Base-by-base conservation (phyloP, 2,329 filamentous ascomycete species). In the Talaromyces sp. region DNA sequence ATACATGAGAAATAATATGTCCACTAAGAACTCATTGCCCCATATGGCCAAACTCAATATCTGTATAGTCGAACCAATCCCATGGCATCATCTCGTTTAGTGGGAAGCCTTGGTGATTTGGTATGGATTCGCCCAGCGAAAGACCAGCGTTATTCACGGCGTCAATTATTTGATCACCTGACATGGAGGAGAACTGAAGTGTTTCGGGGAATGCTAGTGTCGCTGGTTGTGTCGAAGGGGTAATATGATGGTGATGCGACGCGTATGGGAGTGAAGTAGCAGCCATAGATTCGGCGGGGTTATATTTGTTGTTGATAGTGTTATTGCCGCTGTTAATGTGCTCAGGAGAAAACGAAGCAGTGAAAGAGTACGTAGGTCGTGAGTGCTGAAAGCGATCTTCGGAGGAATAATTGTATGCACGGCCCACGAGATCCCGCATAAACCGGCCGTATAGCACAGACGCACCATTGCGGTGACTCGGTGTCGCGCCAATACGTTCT, bases 111-210 rank as follows among this genome's bases (percentile, higher is more conserved):
- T 55, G 59, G 26, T 61, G 75, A 63, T 83, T 81, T 6, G 81
- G 79, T 60, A 84, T 79, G 2, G 77, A 79, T 2, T 61, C 59
- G 9, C 85, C 82, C 62, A 88, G 83, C 17, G 82, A 81, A 27
- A 85, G 82, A 3, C 82, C 85, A 0, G 85, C 83, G 63, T 84
- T 82, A 66, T 86, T 87, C 29, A 89, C 79, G 4, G 86, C 84
- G 64, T 88, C 85, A 5, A 85, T 80, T 53, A 89, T 86, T 68
- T 89, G 85, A 61, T 87, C 81, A 60, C 88, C 85, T 0, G 86
- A 88, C 87, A 89, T 89, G 32, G 85, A 78, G 2, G 85, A 88
- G 69, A 88, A 87, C 26, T 85, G 84, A 24, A 88, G 58, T 4
- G 83, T 79, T 62, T 84, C 81, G 0, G 78, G 69, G 78, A 80